Conservation (phyloP, 2,329 filamentous ascomycete species). For the Arthroderma uncinatum region DNA sequence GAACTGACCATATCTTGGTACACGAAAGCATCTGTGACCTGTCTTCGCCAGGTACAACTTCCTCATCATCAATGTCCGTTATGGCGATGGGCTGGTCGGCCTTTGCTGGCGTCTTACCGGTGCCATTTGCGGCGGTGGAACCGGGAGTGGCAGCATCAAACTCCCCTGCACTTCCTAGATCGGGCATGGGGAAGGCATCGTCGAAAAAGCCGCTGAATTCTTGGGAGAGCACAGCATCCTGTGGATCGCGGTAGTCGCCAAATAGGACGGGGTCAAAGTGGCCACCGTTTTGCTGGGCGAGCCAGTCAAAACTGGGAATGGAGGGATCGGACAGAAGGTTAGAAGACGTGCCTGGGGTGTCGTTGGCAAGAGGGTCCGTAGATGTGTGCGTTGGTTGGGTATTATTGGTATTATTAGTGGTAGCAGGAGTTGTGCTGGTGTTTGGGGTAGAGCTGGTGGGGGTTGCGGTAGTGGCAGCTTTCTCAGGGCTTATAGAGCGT, state of each 20-base stretch:
- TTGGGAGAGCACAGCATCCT: constrained; percentile 63
- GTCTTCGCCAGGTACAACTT: constrained; percentile 53
- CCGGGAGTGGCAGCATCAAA: constrained; percentile 27
- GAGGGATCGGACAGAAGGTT: not conserved
- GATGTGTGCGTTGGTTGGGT: not conserved
- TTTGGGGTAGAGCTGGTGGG: not conserved
- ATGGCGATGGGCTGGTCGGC: constrained; percentile 64
- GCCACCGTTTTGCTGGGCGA: constrained; percentile 68
- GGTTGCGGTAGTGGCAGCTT: not conserved
- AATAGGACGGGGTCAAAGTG: constrained; percentile 88
- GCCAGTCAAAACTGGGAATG: constrained; percentile 47
- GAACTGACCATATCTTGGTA: constrained; percentile 80
- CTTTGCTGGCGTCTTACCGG: constrained; percentile 35
- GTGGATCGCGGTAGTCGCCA: constrained; percentile 81
- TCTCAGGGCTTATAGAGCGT: constrained; percentile 5
- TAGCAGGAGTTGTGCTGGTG: not conserved
- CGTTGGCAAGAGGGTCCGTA: constrained; percentile 4
- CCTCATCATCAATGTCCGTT: constrained; percentile 59
- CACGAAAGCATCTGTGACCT: constrained; percentile 62
- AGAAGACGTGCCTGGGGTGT: constrained; percentile 9
- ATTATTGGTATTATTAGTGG: not conserved
- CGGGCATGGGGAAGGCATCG: constrained; percentile 65
- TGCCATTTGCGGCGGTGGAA: constrained; percentile 9
- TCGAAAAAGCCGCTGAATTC: constrained; percentile 62
- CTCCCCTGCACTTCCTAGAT: constrained; percentile 69